Conservation (phyloP, 2,329 filamentous ascomycete genomes). For the Penicillium sp. region DNA sequence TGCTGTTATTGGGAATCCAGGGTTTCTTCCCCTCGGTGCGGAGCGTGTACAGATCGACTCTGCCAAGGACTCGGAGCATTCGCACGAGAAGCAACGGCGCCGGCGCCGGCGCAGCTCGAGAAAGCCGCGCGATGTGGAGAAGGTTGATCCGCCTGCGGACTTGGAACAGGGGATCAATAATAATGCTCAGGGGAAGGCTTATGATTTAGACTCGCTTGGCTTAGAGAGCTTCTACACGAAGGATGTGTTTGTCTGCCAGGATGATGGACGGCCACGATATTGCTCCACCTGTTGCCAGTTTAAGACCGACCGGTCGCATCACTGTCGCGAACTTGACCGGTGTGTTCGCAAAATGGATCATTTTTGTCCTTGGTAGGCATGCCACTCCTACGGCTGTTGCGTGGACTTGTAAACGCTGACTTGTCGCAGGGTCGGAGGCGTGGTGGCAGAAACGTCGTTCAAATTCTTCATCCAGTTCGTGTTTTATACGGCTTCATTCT, state of each 20-base stretch:
- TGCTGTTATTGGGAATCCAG: slow-evolving; percentile 71
- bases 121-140: slow-evolving; percentile 29
- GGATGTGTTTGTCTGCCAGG: slow-evolving; percentile 82
- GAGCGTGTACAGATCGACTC: slow-evolving; percentile 37
- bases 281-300: slow-evolving; percentile 83
- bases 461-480: slow-evolving; percentile 94
- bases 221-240: slow-evolving; percentile 79
- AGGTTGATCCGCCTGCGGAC: slow-evolving; percentile 28
- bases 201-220: slow-evolving; percentile 64
- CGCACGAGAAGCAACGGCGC: slow-evolving; percentile 20
- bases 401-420: slow-evolving; percentile 16
- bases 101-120: slow-evolving; percentile 30
- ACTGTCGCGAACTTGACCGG: slow-evolving; percentile 78
- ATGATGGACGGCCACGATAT: slow-evolving; percentile 82
- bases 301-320: slow-evolving; percentile 87
- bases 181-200: slow-evolving; percentile 29
- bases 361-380: slow-evolving; percentile 76
- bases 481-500: slow-evolving; percentile 72
- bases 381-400: background rate
- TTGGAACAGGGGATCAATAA: slow-evolving; percentile 32
- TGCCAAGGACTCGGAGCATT: slow-evolving; percentile 21
- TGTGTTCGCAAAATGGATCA: slow-evolving; percentile 94
- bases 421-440: slow-evolving; percentile 75
- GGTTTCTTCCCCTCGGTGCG: slow-evolving; percentile 70
- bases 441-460: slow-evolving; percentile 82